These are phyloP conservation scores for Globisporangium cylindrosporum DNA, from an alignment of 352 stramenopile species.

Conservation along the genomic window DNA sequence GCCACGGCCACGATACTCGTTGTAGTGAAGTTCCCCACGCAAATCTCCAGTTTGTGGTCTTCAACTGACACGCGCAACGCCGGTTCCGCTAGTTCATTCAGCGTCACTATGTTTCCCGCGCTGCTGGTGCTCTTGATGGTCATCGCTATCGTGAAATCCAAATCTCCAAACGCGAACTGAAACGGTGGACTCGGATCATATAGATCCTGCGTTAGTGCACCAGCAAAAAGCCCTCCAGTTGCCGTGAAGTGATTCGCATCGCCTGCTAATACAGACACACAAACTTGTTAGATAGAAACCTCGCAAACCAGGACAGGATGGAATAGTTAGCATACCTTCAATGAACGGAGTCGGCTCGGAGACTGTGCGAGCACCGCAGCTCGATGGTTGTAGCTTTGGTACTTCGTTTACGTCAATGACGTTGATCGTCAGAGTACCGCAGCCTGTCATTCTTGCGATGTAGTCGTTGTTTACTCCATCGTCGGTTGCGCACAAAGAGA, in stretches of 20 bases:
- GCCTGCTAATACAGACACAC: neutral
- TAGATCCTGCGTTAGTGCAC: conserved; percentile 3
- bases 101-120: conserved; percentile 8
- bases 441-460: conserved; percentile 45
- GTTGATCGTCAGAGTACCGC: conserved; percentile 31
- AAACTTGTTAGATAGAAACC: neutral
- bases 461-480: conserved; percentile 45
- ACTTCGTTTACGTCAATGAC: conserved; percentile 45
- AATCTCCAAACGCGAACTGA: conserved; percentile 38
- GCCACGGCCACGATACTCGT: neutral
- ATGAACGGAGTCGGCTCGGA: conserved; percentile 5
- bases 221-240: conserved; percentile 8
- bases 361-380: neutral
- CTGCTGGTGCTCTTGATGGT: conserved; percentile 15
- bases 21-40: neutral
- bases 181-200: conserved; percentile 4
- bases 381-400: conserved; percentile 21
- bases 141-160: conserved; percentile 43
- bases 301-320: neutral
- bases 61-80: neutral
- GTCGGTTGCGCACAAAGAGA: conserved; percentile 45
- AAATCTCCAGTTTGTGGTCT: conserved; percentile 5
- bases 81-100: neutral
- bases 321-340: conserved; percentile 1
- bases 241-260: conserved; percentile 1